These are phyloP conservation scores for Oidiodendron maius DNA, from an alignment of 495 filamentous ascomycete species.

Conservation along the genomic window DNA sequence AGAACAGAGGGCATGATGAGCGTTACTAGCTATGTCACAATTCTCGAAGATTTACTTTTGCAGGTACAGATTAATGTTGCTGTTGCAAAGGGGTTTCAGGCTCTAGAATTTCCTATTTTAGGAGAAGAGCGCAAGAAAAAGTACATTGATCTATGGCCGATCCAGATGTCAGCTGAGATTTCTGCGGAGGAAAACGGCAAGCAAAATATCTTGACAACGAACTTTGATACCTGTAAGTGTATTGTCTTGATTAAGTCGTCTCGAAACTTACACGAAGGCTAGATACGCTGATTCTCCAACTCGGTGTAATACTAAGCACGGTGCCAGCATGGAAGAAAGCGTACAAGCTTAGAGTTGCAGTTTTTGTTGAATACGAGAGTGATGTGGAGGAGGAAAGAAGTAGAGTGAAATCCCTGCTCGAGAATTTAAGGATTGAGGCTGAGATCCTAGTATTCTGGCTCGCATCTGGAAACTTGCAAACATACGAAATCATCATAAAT, in stretches of 20 bases:
- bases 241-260: background rate
- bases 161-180: slow-evolving; percentile 77
- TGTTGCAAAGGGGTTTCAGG: slow-evolving; percentile 75
- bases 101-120: slow-evolving; percentile 61
- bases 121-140: slow-evolving; percentile 50
- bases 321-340: slow-evolving; percentile 78
- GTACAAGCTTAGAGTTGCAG: slow-evolving; percentile 68
- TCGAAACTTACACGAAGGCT: background rate
- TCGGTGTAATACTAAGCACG: slow-evolving; percentile 78
- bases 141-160: slow-evolving; percentile 86
- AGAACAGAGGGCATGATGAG: slow-evolving; percentile 56
- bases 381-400: slow-evolving; percentile 75
- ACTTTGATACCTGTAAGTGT: slow-evolving; percentile 74
- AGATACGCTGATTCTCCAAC: slow-evolving; percentile 79
- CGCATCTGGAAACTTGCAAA: slow-evolving; percentile 62
- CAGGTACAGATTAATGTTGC: slow-evolving; percentile 81
- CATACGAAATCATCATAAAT: slow-evolving; percentile 76
- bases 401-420: slow-evolving; percentile 67
- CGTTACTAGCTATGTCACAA: slow-evolving; percentile 67
- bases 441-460: slow-evolving; percentile 78
- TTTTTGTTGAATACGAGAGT: slow-evolving; percentile 85
- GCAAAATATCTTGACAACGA: slow-evolving; percentile 72
- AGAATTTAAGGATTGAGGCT: slow-evolving; percentile 77
- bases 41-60: slow-evolving; percentile 75
- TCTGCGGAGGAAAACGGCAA: slow-evolving; percentile 50